These are phyloP conservation scores for Salvia sclarea DNA, from an alignment of 305 asterid genomes.

Conservation along the genomic window DNA sequence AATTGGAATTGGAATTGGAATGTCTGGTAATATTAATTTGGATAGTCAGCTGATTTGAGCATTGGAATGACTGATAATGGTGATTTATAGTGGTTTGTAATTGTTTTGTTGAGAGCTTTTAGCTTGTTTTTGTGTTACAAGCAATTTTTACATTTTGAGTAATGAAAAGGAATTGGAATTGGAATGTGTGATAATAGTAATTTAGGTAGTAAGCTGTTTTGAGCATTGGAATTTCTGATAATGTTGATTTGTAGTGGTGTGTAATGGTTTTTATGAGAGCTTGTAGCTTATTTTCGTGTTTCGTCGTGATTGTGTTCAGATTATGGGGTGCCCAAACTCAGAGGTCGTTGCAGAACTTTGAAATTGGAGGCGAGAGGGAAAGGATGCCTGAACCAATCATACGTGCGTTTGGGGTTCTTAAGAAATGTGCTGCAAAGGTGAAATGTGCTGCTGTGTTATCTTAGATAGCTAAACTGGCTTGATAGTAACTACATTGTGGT, in stretches of 20 bases:
- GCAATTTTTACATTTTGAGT: background rate
- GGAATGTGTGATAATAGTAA: too few species aligned
- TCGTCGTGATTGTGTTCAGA: slow-evolving; percentile 39
- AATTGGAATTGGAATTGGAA: slow-evolving; percentile 11
- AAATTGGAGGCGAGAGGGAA: slow-evolving; percentile 93
- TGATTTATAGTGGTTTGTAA: background rate
- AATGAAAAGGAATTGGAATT: slow-evolving; percentile 12
- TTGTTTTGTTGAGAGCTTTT: background rate
- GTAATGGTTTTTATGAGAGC: background rate
- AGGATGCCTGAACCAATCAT: slow-evolving; percentile 98
- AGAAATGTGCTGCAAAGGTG: slow-evolving; percentile 97
- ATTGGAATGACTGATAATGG: background rate
- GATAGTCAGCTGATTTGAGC: background rate
- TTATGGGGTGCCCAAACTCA: slow-evolving; percentile 99
- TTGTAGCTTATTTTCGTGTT: background rate
- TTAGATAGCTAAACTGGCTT: slow-evolving; percentile 4
- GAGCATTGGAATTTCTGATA: background rate
- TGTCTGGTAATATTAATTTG: background rate
- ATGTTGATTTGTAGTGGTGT: background rate
- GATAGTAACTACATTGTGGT: background rate
- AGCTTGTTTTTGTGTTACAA: background rate
- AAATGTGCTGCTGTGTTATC: slow-evolving; percentile 12
- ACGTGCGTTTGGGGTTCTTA: slow-evolving; percentile 90
- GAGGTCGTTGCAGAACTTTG: slow-evolving; percentile 92
- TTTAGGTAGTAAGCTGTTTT: background rate